These are phyloP conservation scores for Diaporthe aspalathi DNA, from an alignment of 2,329 filamentous ascomycete species.

Conservation along the genomic window DNA sequence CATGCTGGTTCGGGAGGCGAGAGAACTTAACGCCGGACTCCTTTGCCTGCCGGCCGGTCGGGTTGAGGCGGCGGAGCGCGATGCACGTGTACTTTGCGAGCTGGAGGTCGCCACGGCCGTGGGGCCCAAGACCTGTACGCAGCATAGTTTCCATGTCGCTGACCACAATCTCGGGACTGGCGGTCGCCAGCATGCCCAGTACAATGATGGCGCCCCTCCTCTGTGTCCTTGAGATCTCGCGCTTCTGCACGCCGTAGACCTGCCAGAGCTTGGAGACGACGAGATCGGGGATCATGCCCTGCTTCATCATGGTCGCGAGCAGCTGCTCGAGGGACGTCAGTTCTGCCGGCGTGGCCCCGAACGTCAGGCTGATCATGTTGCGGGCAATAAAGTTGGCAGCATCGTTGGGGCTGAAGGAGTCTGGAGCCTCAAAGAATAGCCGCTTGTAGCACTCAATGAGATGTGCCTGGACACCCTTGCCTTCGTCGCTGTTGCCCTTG, in stretches of 20 bases:
- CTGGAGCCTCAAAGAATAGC: constrained; percentile 95
- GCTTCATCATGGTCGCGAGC: constrained; percentile 97
- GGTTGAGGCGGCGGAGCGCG: constrained; percentile 90
- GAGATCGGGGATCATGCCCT: constrained; percentile 83
- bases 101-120: constrained; percentile 85
- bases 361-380: constrained; percentile 99
- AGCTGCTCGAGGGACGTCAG: constrained; percentile 95
- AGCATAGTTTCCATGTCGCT: constrained; percentile 96
- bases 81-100: constrained; percentile 97
- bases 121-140: constrained; percentile 83
- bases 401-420: constrained; percentile 87
- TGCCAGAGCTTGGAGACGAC: constrained; percentile 97
- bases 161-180: constrained; percentile 91
- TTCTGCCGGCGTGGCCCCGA: constrained; percentile 93
- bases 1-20: constrained; percentile 91
- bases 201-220: constrained; percentile 95
- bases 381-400: constrained; percentile 94
- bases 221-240: constrained; percentile 92
- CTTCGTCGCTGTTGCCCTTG: constrained; percentile 98
- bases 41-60: constrained; percentile 82
- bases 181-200: constrained; percentile 93
- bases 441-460: constrained; percentile 96
- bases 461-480: constrained; percentile 96
- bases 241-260: constrained; percentile 93
- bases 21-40: constrained; percentile 76